These are phyloP conservation scores for Dioscorea dumetorum DNA, from an alignment of 106 monocot genomes.

Conservation along the genomic window DNA sequence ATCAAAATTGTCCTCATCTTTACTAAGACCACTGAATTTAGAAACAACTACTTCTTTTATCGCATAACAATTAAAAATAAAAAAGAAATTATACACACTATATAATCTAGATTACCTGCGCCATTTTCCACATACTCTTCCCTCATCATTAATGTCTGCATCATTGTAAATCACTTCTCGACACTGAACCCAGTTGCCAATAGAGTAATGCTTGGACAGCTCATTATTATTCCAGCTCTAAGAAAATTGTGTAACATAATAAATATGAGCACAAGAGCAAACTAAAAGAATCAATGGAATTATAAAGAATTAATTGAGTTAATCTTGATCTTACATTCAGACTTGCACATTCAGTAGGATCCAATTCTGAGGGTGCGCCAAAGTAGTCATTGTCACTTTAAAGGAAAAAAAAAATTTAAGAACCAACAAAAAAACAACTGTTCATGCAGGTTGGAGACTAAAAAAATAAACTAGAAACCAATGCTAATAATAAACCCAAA, in stretches of 20 bases:
- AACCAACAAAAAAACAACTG: background rate
- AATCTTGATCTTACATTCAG: conserved; percentile 26
- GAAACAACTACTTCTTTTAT: background rate
- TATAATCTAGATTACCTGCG: conserved; percentile 34
- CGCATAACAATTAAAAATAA: background rate
- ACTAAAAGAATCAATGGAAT: background rate
- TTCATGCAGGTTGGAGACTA: background rate
- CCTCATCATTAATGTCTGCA: conserved; percentile 17
- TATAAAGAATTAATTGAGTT: background rate
- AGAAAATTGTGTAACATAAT: background rate
- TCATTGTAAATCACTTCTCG: conserved; percentile 14
- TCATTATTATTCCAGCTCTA: conserved; percentile 19
- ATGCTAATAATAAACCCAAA: background rate
- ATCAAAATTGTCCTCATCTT: background rate
- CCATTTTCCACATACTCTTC: conserved; percentile 64
- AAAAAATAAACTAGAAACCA: background rate
- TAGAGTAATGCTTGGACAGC: conserved; percentile 6
- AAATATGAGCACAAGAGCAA: background rate
- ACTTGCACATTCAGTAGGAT: conserved; percentile 27
- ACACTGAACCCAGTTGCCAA: conserved; percentile 59
- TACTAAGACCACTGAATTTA: background rate
- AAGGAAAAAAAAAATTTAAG: conserved; percentile 1
- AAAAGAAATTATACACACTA: background rate
- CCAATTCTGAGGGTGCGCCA: conserved; percentile 26
- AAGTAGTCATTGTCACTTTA: conserved; percentile 33